phyloP scores from a whole-genome alignment of 768 basidiomycete genomes.

The Lactarius akahatsu region DNA sequence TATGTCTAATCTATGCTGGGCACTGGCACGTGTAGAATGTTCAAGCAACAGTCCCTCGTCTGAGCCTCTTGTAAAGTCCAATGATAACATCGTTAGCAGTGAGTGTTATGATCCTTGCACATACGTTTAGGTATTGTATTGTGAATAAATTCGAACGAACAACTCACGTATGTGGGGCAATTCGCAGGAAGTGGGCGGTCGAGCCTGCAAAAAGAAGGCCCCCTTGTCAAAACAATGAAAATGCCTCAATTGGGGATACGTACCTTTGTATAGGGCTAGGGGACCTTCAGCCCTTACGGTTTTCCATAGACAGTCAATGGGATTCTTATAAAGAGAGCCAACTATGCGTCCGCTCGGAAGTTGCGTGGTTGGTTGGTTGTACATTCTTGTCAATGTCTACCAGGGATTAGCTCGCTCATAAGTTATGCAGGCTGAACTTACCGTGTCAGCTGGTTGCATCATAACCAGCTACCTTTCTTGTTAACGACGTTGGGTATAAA shows the following conservation, averaged over 20 bases:
- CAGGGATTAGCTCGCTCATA: slow-evolving; percentile 8
- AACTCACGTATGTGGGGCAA: slow-evolving; percentile 86
- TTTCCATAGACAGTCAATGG: slow-evolving; percentile 96
- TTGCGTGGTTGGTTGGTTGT: slow-evolving; percentile 85
- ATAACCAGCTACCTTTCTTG: slow-evolving; percentile 59
- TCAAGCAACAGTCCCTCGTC: slow-evolving; percentile 27
- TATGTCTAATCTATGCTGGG: background rate
- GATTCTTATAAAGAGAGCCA: slow-evolving; percentile 84
- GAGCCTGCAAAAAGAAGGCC: slow-evolving; percentile 54
- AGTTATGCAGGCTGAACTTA: slow-evolving; percentile 37
- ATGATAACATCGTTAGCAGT: slow-evolving; percentile 83
- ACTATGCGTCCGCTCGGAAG: slow-evolving; percentile 68
- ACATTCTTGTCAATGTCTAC: slow-evolving; percentile 88
- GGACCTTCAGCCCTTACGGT: slow-evolving; percentile 88
- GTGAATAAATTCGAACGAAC: slow-evolving; percentile 15
- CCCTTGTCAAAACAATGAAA: background rate
- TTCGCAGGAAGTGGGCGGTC: slow-evolving; percentile 89
- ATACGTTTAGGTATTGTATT: background rate
- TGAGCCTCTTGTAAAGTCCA: slow-evolving; percentile 57
- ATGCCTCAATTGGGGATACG: slow-evolving; percentile 4
- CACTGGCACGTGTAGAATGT: background rate
- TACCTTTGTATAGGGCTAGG: slow-evolving; percentile 95
- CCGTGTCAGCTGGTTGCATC: slow-evolving; percentile 96
- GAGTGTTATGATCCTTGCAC: slow-evolving; percentile 77
- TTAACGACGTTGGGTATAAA: background rate